These are phyloP conservation scores for Pelagomonas calceolata DNA, from an alignment of 108 stramenopile species.

Conservation along the genomic window DNA sequence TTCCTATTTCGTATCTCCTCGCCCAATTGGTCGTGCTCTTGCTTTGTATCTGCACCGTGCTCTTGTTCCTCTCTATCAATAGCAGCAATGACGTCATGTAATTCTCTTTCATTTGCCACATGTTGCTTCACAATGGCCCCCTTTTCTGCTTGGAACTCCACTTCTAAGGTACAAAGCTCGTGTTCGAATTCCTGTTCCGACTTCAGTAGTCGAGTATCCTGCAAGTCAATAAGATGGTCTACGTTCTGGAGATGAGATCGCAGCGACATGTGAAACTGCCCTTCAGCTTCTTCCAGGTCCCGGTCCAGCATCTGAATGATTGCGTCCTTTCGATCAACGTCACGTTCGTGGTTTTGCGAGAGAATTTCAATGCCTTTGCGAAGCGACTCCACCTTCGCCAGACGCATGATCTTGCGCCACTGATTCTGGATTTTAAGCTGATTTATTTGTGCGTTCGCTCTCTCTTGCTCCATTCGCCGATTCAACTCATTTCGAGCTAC, in stretches of 20 bases:
- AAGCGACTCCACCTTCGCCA: slow-evolving; percentile 47
- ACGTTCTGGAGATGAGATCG: slow-evolving; percentile 43
- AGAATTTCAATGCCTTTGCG: slow-evolving; percentile 53
- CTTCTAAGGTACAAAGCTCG: slow-evolving; percentile 33
- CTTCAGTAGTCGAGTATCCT: slow-evolving; percentile 38
- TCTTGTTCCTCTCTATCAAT: slow-evolving; percentile 33
- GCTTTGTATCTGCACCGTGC: slow-evolving; percentile 33
- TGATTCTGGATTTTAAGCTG: slow-evolving; percentile 46
- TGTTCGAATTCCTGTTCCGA: slow-evolving; percentile 48
- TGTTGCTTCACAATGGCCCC: slow-evolving; percentile 33
- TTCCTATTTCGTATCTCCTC: slow-evolving; percentile 49
- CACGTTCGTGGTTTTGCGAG: slow-evolving; percentile 55
- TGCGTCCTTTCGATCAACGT: slow-evolving; percentile 57
- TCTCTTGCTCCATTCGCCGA: neutral
- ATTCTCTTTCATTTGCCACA: slow-evolving; percentile 20
- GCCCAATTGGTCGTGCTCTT: slow-evolving; percentile 43
- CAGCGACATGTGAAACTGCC: slow-evolving; percentile 53
- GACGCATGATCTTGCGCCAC: slow-evolving; percentile 56
- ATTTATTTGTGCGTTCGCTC: slow-evolving; percentile 12
- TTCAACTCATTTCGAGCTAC: neutral
- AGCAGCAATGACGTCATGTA: slow-evolving; percentile 34
- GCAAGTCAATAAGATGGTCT: slow-evolving; percentile 44
- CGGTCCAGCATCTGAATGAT: slow-evolving; percentile 60
- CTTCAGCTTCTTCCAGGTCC: slow-evolving; percentile 51
- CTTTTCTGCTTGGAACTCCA: slow-evolving; percentile 37